Percentiles rank a stretch among this genome's conserved stretches.
These are phyloP conservation scores for Lactarius pseudohatsudake DNA, from an alignment of 768 basidiomycete species.

Conservation along the genomic window DNA sequence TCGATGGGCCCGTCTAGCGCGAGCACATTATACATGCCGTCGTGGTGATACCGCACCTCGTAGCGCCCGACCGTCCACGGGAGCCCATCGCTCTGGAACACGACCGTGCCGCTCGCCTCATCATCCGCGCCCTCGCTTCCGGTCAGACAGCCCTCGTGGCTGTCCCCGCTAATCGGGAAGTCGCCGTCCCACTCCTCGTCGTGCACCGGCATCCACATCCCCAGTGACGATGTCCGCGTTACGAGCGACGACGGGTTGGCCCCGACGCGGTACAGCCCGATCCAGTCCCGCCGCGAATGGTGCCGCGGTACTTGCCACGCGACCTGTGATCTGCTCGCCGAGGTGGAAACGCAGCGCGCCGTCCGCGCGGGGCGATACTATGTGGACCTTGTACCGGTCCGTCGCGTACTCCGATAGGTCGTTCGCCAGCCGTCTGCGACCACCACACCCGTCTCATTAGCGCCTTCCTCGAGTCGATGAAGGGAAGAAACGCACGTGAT, in stretches of 20 bases:
- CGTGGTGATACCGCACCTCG: conserved; percentile 93
- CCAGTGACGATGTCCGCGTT: conserved; percentile 81
- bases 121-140: conserved; percentile 38
- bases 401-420: conserved; percentile 81
- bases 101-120: conserved; percentile 59
- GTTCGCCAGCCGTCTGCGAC: conserved; percentile 68
- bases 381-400: conserved; percentile 70
- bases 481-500: conserved; percentile 67
- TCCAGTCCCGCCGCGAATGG: conserved; percentile 94
- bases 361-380: conserved; percentile 53
- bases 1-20: conserved; percentile 81
- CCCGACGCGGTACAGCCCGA: conserved; percentile 88
- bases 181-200: conserved; percentile 94
- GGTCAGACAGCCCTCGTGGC: conserved; percentile 32
- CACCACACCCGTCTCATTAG: conserved; percentile 4
- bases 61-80: conserved; percentile 88
- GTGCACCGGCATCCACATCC: conserved; percentile 92
- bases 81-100: conserved; percentile 75
- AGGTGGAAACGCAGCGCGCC: conserved; percentile 72
- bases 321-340: conserved; percentile 84
- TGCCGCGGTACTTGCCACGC: conserved; percentile 83
- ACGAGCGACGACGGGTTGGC: conserved; percentile 83
- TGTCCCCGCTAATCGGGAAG: conserved; percentile 51
- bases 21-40: conserved; percentile 97
- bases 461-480: background rate